These are phyloP conservation scores for Alternaria sp. DNA, from an alignment of 2,329 filamentous ascomycete genomes.

Conservation along the genomic window DNA sequence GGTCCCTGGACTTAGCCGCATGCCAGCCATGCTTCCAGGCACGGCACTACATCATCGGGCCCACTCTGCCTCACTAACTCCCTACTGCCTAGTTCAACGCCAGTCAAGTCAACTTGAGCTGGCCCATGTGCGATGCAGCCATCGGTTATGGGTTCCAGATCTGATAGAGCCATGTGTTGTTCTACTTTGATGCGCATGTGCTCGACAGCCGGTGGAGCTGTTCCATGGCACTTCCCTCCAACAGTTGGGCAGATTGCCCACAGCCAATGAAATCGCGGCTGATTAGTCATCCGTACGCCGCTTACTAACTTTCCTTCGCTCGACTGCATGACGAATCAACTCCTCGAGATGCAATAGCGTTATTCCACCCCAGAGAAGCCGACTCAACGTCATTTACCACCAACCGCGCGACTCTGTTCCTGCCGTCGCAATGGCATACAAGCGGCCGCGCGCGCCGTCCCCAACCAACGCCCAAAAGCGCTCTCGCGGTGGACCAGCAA, in stretches of 20 bases:
- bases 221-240: too few species aligned
- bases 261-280: slow-evolving; percentile 3
- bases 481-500: slow-evolving; percentile 66
- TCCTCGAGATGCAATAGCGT: neutral
- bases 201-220: neutral
- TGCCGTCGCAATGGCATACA: slow-evolving; percentile 43
- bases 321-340: neutral
- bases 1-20: slow-evolving; percentile 15
- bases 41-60: slow-evolving; percentile 27
- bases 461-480: slow-evolving; percentile 70
- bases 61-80: slow-evolving; percentile 16
- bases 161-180: neutral
- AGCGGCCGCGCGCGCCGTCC: slow-evolving; percentile 43
- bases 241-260: neutral
- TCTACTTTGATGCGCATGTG: neutral
- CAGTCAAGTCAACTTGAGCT: slow-evolving; percentile 6
- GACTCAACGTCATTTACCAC: neutral
- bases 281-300: slow-evolving; percentile 14
- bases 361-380: neutral
- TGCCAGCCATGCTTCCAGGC: slow-evolving; percentile 20
- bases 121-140: slow-evolving; percentile 1
- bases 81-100: slow-evolving; percentile 14
- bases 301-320: slow-evolving; percentile 15
- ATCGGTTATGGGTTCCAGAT: neutral
- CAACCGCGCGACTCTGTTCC: neutral